These are phyloP conservation scores for Cucurbita ficifolia DNA, from an alignment of 306 rosid genomes.

Conservation along the genomic window DNA sequence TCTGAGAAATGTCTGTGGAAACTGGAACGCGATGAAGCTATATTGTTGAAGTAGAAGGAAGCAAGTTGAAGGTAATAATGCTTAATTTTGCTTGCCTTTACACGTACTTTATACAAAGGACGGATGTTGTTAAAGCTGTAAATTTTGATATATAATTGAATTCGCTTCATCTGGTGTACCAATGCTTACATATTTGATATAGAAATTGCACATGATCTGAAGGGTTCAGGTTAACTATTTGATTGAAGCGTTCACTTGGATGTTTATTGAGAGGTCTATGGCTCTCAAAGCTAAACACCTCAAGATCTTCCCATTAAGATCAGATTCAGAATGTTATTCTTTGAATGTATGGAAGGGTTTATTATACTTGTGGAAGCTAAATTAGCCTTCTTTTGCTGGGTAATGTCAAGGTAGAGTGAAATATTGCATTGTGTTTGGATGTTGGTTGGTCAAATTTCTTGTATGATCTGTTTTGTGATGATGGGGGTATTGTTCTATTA, in stretches of 20 bases:
- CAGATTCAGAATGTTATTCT: not conserved
- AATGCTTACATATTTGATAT: not conserved
- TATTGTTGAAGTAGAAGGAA: slow-evolving; percentile 8
- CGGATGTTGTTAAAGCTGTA: slow-evolving; percentile 21
- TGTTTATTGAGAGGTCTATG: not conserved
- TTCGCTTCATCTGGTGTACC: slow-evolving; percentile 6
- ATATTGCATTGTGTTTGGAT: not conserved
- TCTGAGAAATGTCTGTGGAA: not conserved
- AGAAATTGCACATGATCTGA: not conserved
- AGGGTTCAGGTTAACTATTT: not conserved
- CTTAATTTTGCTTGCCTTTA: slow-evolving; percentile 5
- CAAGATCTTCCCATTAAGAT: not conserved
- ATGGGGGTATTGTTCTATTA: not conserved
- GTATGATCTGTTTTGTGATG: not conserved
- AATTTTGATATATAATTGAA: slow-evolving; percentile 24
- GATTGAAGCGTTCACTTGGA: not conserved
- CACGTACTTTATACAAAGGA: not conserved
- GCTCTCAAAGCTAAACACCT: not conserved
- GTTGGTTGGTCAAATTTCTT: not conserved
- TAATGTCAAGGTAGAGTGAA: not conserved
- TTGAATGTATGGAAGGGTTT: not conserved
- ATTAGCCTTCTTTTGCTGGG: not conserved
- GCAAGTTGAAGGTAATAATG: slow-evolving; percentile 13
- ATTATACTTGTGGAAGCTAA: not conserved
- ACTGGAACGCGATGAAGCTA: not conserved